These are phyloP conservation scores for Scheffersomyces coipomensis DNA, from an alignment of 805 yeast species.

Conservation along the genomic window DNA sequence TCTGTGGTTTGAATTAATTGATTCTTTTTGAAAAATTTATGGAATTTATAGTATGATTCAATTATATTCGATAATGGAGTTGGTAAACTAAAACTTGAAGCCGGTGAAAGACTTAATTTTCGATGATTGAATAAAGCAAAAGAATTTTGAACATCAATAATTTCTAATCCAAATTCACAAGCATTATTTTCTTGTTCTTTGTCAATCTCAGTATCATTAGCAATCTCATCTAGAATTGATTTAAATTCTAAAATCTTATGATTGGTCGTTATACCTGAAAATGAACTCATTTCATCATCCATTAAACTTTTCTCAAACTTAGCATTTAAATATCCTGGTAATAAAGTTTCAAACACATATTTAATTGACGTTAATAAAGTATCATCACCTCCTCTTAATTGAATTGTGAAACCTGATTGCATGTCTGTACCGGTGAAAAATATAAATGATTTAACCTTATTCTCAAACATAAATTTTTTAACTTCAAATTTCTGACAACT, in stretches of 20 bases:
- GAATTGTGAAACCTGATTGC: constrained; percentile 78
- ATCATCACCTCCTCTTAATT: constrained; percentile 75
- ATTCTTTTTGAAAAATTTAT: constrained; percentile 15
- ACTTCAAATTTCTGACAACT: constrained; percentile 71
- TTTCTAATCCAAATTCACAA: constrained; percentile 23
- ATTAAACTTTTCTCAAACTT: constrained; percentile 60
- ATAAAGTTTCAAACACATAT: constrained; percentile 75
- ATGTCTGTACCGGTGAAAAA: constrained; percentile 75
- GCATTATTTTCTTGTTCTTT: constrained; percentile 9
- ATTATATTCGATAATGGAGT: constrained; percentile 55
- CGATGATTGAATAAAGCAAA: constrained; percentile 44
- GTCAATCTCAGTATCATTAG: constrained; percentile 7
- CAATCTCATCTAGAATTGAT: constrained; percentile 1
- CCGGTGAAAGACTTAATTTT: constrained; percentile 79
- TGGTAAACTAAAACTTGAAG: constrained; percentile 74
- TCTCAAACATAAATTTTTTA: constrained; percentile 57
- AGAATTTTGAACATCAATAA: constrained; percentile 32
- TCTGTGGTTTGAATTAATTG: constrained; percentile 17
- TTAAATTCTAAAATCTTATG: constrained; percentile 10
- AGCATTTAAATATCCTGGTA: constrained; percentile 74
- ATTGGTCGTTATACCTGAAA: constrained; percentile 7
- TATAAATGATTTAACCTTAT: constrained; percentile 66
- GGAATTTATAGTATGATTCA: constrained; percentile 43
- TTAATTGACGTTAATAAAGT: constrained; percentile 66
- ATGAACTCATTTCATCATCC: constrained; percentile 16